Evolutionary conservation across 768 basidiomycete species (phyloP).

Genomic region (Pulveroboletus frians): DNA sequence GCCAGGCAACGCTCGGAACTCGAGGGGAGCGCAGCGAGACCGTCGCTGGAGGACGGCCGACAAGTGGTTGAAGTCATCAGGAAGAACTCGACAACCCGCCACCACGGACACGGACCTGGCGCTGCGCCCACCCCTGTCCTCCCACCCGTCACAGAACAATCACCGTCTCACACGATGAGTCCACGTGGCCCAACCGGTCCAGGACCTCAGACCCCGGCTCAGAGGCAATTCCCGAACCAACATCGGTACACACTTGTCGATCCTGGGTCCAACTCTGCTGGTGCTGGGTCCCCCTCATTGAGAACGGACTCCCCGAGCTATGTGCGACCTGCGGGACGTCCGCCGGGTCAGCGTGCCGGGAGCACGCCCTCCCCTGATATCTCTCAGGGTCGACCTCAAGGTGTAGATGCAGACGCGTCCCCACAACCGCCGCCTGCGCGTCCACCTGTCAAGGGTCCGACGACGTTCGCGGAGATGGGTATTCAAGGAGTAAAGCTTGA

Average conservation of each 20-base stretch:
- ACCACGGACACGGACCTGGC: slow-evolving; percentile 10
- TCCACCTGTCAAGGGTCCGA: slow-evolving; percentile 38
- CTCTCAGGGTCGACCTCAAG: slow-evolving; percentile 4
- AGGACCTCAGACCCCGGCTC: slow-evolving; percentile 1
- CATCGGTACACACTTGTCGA: slow-evolving; percentile 48
- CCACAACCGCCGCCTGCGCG: slow-evolving; percentile 13
- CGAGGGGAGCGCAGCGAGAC: slow-evolving; percentile 10
- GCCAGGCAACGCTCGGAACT: slow-evolving; percentile 52
- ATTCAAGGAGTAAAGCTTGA: slow-evolving; percentile 73
- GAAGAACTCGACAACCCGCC: slow-evolving; percentile 39
- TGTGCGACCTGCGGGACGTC: slow-evolving; percentile 27
- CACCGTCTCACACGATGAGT: not conserved
- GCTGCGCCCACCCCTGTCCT: slow-evolving; percentile 4
- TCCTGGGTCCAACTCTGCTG: slow-evolving; percentile 25
- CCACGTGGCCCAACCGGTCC: slow-evolving; percentile 2
- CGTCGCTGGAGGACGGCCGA: slow-evolving; percentile 32
- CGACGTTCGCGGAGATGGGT: slow-evolving; percentile 94
- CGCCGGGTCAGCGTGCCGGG: slow-evolving; percentile 27
- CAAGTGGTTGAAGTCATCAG: slow-evolving; percentile 53
- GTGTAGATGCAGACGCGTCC: not conserved
- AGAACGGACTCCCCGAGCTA: slow-evolving; percentile 23
- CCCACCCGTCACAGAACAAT: slow-evolving; percentile 14
- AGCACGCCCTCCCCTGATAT: slow-evolving; percentile 16
- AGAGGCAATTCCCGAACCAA: slow-evolving; percentile 31
- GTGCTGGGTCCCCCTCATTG: slow-evolving; percentile 9